These are phyloP conservation scores for Dactylellina leptospora DNA, from an alignment of 2,329 filamentous ascomycete genomes.

Conservation along the genomic window DNA sequence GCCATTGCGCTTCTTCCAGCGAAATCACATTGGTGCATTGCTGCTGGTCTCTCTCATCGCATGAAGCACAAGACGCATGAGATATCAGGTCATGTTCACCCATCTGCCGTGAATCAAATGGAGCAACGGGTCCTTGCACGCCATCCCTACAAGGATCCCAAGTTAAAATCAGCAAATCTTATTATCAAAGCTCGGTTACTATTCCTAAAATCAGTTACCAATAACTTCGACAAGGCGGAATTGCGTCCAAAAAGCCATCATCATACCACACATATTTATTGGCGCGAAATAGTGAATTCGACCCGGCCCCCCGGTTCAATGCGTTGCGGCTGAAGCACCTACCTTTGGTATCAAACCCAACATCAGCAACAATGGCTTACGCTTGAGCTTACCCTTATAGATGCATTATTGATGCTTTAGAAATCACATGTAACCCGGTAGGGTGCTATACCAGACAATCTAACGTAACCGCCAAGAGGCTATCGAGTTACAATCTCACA, in stretches of 20 bases:
- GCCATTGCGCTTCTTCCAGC: neutral
- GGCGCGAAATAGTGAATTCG: neutral
- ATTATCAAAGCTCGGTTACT: constrained; percentile 23
- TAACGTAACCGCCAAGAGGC: neutral
- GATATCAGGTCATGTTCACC: constrained; percentile 16
- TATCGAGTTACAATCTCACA: constrained; percentile 23
- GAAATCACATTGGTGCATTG: too few species aligned
- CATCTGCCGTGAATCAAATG: constrained; percentile 18
- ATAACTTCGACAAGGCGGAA: constrained; percentile 5
- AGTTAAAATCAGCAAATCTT: constrained; percentile 16
- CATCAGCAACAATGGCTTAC: constrained; percentile 18
- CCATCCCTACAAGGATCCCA: constrained; percentile 30
- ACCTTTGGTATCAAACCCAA: neutral
- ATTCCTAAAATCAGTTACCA: constrained; percentile 5
- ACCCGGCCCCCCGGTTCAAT: neutral
- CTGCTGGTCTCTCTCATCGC: too few species aligned
- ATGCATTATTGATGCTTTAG: constrained; percentile 6
- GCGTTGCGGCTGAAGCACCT: constrained; percentile 46
- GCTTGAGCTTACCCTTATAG: constrained; percentile 23
- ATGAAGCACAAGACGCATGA: constrained; percentile 2
- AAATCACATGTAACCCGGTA: constrained; percentile 20
- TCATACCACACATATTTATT: neutral
- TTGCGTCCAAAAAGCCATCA: neutral
- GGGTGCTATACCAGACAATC: neutral
- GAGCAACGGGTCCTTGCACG: constrained; percentile 31